Percentiles rank a stretch among this genome's conserved stretches.
These are phyloP conservation scores for Calonectria multiphialidica DNA, from an alignment of 2,329 filamentous ascomycete species.

Conservation along the genomic window DNA sequence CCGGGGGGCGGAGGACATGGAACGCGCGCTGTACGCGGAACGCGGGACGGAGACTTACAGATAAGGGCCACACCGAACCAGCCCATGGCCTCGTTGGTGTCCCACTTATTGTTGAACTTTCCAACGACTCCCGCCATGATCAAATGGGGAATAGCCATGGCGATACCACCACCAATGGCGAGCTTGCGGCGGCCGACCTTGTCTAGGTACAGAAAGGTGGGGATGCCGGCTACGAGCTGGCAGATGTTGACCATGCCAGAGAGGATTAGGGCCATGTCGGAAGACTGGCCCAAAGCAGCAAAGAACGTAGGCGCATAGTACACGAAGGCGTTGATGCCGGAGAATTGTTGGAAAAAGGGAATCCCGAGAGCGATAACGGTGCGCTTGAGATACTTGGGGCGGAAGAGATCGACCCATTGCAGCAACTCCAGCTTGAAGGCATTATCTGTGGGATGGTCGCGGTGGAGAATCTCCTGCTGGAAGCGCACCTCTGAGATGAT, in stretches of 20 bases:
- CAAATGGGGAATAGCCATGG: conserved; percentile 34
- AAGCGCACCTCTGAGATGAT: conserved; percentile 63
- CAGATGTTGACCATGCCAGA: conserved; percentile 50
- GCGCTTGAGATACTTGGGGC: conserved; percentile 55
- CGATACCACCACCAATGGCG: conserved; percentile 32
- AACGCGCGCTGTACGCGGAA: background rate
- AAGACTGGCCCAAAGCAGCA: conserved; percentile 40
- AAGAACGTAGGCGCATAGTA: conserved; percentile 46
- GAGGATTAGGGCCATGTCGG: conserved; percentile 46
- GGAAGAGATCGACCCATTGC: conserved; percentile 61
- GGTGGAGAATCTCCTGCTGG: conserved; percentile 46
- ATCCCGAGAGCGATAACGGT: conserved; percentile 43
- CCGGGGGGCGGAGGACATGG: background rate
- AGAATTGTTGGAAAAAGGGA: conserved; percentile 42
- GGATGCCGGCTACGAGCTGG: conserved; percentile 46
- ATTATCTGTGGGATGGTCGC: conserved; percentile 31
- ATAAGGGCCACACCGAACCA: conserved; percentile 32
- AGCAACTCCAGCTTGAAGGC: conserved; percentile 57
- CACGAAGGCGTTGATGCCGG: conserved; percentile 38
- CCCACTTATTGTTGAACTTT: conserved; percentile 32
- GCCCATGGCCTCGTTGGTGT: conserved; percentile 25
- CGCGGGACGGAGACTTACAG: conserved; percentile 20
- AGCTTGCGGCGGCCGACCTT: conserved; percentile 44
- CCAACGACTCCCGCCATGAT: conserved; percentile 33
- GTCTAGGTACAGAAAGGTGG: conserved; percentile 46